These are phyloP conservation scores for Tricholoma saponaceum DNA, from an alignment of 768 basidiomycete species.

Conservation along the genomic window DNA sequence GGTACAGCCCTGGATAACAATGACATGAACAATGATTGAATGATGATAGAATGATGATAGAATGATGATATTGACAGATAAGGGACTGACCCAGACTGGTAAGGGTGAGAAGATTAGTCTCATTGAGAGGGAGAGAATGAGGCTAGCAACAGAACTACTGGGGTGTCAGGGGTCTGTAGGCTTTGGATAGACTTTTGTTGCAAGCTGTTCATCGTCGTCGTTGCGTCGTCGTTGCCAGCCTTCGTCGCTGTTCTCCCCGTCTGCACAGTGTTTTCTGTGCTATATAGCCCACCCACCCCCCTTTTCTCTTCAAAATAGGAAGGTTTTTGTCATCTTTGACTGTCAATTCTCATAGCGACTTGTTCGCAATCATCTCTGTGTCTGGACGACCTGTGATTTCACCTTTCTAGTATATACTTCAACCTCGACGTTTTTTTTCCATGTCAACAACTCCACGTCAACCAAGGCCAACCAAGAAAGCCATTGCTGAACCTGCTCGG, in stretches of 20 bases:
- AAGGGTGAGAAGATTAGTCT: not conserved
- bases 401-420: conserved; percentile 28
- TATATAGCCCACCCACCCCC: not conserved
- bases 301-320: not conserved
- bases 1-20: not conserved
- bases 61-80: not conserved
- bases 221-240: not conserved
- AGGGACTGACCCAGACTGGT: not conserved
- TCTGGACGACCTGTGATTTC: conserved; percentile 32
- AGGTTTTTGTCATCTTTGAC: conserved; percentile 5
- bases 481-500: conserved; percentile 56
- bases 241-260: not conserved
- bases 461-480: conserved; percentile 62
- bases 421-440: conserved; percentile 19
- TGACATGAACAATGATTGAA: not conserved
- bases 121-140: not conserved
- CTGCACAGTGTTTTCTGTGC: not conserved
- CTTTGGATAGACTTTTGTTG: conserved; percentile 2
- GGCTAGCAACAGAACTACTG: not conserved
- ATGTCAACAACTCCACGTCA: conserved; percentile 69
- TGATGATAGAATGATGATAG: too few relatives aligned
- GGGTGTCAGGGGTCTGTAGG: conserved; percentile 4
- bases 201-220: not conserved
- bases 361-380: conserved; percentile 29
- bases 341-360: conserved; percentile 23